Conservation (phyloP, 306 rosid species). For the Medicago lupulina region DNA sequence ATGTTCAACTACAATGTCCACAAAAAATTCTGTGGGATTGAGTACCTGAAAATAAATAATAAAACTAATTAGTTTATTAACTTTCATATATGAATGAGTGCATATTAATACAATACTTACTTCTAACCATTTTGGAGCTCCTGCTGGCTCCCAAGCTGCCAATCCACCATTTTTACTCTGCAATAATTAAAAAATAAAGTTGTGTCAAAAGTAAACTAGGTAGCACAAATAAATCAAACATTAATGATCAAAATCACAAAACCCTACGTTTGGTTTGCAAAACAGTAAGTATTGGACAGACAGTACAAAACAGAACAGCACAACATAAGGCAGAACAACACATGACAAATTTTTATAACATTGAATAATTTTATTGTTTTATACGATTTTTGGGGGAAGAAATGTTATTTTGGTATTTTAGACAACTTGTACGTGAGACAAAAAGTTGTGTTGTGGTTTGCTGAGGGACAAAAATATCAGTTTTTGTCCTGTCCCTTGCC, state of each 20-base stretch:
- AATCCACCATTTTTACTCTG: neutral
- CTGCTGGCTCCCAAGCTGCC: conserved; percentile 10
- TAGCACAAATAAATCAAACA: neutral
- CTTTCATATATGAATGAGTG: neutral
- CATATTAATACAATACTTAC: neutral
- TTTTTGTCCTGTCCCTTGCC: too few species aligned
- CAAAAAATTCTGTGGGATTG: conserved; percentile 51
- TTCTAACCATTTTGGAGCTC: neutral
- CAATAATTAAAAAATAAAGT: neutral
- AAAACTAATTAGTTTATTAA: neutral
- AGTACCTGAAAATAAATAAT: conserved; percentile 36
- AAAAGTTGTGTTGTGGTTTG: too few species aligned
- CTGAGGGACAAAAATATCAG: too few species aligned
- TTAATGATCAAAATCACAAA: neutral
- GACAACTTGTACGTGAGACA: too few species aligned
- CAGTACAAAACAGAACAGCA: too few species aligned
- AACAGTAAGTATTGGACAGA: too few species aligned
- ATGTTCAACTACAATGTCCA: conserved; percentile 47
- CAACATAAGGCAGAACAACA: too few species aligned
- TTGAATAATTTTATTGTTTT: too few species aligned
- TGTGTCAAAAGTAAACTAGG: neutral
- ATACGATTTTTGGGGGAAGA: too few species aligned
- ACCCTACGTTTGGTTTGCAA: too few species aligned
- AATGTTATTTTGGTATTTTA: too few species aligned
- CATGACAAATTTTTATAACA: too few species aligned